Conservation (phyloP, 2,329 filamentous ascomycete genomes). For the Pseudocercospora ulei region DNA sequence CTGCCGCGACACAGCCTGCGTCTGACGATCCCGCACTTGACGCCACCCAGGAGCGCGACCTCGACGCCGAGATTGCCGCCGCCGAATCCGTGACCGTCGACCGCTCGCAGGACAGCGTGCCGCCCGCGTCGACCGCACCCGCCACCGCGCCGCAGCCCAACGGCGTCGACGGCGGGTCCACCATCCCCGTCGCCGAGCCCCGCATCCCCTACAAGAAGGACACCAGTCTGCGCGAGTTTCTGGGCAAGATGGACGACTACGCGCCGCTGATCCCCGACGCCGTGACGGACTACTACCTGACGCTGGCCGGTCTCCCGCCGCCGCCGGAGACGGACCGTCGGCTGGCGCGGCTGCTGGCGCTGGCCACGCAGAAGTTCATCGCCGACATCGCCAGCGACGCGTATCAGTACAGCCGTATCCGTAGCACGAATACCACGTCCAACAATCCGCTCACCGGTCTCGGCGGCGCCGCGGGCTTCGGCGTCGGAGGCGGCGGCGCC, state of each 20-base stretch:
- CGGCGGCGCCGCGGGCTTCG: constrained; percentile 63
- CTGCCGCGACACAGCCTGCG: constrained; percentile 16
- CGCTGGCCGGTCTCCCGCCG: constrained; percentile 84
- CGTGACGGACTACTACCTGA: constrained; percentile 96
- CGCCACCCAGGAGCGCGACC: constrained; percentile 26
- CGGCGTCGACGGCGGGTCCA: constrained; percentile 47
- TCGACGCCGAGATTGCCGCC: constrained; percentile 37
- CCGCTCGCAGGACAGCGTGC: constrained; percentile 33
- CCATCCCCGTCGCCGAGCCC: constrained; percentile 37
- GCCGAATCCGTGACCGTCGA: constrained; percentile 33
- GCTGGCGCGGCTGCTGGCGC: constrained; percentile 81
- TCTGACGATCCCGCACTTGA: constrained; percentile 34
- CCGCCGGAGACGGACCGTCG: constrained; percentile 83
- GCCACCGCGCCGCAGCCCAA: constrained; percentile 73
- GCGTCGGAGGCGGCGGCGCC: constrained; percentile 47
- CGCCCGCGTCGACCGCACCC: constrained; percentile 35
- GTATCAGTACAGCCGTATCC: constrained; percentile 94
- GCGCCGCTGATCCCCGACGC: constrained; percentile 98
- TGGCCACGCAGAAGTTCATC: constrained; percentile 98
- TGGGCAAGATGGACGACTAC: constrained; percentile 96
- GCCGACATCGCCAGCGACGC: constrained; percentile 94
- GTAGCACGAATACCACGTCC: constrained; percentile 78
- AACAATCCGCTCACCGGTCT: constrained; percentile 88
- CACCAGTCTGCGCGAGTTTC: constrained; percentile 79
- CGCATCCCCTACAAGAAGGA: constrained; percentile 77